These are phyloP conservation scores for Lunasporangiospora selenospora DNA, from an alignment of 192 early-diverging fungal species.

Conservation along the genomic window DNA sequence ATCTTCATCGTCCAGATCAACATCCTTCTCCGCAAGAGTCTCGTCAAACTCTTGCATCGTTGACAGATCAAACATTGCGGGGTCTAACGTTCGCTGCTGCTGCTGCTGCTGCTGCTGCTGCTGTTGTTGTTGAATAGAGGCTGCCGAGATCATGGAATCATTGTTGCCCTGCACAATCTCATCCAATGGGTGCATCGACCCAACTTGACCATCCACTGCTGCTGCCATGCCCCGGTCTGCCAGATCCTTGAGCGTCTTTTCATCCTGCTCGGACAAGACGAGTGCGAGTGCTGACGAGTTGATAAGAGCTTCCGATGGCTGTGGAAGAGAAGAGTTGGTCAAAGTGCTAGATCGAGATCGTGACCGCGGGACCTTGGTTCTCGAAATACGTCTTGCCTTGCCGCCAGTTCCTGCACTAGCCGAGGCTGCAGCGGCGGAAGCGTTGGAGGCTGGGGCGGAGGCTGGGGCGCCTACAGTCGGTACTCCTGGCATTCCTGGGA, in stretches of 20 bases:
- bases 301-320: conserved; percentile 3
- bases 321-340: conserved; percentile 6
- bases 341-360: conserved; percentile 44
- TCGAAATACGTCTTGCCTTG: conserved; percentile 32
- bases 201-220: not conserved
- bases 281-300: conserved; percentile 25
- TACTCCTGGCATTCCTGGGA: conserved; percentile 12
- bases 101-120: conserved; percentile 1
- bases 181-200: not conserved
- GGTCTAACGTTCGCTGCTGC: no score
- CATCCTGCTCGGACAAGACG: conserved; percentile 42
- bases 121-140: conserved; percentile 2
- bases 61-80: conserved; percentile 25
- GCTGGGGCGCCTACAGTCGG: conserved; percentile 3
- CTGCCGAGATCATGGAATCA: not conserved
- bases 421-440: conserved; percentile 1
- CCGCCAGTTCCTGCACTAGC: conserved; percentile 16
- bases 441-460: conserved; percentile 1
- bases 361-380: conserved; percentile 33
- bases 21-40: conserved; percentile 1
- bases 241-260: conserved; percentile 23
- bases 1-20: conserved; percentile 16
- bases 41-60: conserved; percentile 7
- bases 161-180: no score
- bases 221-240: conserved; percentile 30